Evolutionary conservation across 805 yeast genomes (phyloP).

Genomic region (Candida nonsorbophila): DNA sequence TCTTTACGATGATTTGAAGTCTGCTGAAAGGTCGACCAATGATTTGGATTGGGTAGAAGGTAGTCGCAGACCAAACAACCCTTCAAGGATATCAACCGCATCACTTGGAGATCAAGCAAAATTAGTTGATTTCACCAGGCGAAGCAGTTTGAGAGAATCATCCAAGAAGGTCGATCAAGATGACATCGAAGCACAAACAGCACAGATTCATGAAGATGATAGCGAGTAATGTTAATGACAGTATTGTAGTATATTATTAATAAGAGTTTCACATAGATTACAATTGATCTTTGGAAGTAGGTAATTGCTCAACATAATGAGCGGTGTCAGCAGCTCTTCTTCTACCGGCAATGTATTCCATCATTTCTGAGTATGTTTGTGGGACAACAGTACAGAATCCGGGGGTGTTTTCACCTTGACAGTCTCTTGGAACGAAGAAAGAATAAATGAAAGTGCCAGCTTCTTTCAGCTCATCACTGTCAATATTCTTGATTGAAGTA

Average conservation of each 20-base stretch:
- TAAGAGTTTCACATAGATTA: too few species aligned
- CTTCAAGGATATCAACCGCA: slow-evolving; percentile 10
- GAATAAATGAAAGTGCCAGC: slow-evolving; percentile 89
- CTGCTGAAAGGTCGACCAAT: slow-evolving; percentile 21
- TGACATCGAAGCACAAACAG: slow-evolving; percentile 26
- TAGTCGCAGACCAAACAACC: slow-evolving; percentile 4
- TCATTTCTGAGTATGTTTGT: slow-evolving; percentile 86
- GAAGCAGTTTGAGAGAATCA: slow-evolving; percentile 37
- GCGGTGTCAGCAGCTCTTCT: slow-evolving; percentile 86
- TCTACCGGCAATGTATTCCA: slow-evolving; percentile 84
- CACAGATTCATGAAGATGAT: slow-evolving; percentile 28
- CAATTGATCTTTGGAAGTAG: slow-evolving; percentile 9
- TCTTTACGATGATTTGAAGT: slow-evolving; percentile 24
- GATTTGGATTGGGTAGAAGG: slow-evolving; percentile 25
- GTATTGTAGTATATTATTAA: not conserved
- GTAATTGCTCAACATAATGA: slow-evolving; percentile 44
- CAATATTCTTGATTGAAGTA: slow-evolving; percentile 68
- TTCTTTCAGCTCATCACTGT: slow-evolving; percentile 54
- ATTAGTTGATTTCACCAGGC: slow-evolving; percentile 43
- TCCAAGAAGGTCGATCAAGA: slow-evolving; percentile 27
- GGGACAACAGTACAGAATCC: slow-evolving; percentile 80
- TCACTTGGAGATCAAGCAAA: slow-evolving; percentile 29
- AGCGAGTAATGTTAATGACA: slow-evolving; percentile 13
- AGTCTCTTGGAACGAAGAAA: slow-evolving; percentile 71
- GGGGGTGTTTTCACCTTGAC: slow-evolving; percentile 35